A percentile compares a stretch with the other conserved stretches of the same genome.
These are phyloP conservation scores for Epichloe coenophiala DNA, from an alignment of 2,329 filamentous ascomycete genomes.

Conservation along the genomic window DNA sequence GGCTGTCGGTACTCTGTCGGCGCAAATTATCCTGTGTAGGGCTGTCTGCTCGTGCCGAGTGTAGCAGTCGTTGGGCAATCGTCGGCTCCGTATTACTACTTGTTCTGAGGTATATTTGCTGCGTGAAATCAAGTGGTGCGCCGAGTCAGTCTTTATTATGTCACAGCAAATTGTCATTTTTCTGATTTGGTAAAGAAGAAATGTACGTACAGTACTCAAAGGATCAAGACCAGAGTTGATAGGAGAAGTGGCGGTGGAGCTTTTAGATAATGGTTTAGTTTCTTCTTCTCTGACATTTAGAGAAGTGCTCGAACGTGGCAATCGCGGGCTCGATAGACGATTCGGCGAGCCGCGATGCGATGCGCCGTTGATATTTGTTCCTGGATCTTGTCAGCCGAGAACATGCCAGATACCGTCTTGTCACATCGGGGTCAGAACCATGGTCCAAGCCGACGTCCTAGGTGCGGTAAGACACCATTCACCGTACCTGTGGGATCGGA, in stretches of 20 bases:
- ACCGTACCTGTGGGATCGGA: constrained; percentile 19
- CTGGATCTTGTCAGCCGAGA: constrained; percentile 2
- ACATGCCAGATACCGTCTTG: neutral
- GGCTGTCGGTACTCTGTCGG: constrained; percentile 28
- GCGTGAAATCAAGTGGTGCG: neutral
- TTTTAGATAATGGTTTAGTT: constrained; percentile 14
- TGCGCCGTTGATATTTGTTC: constrained; percentile 3
- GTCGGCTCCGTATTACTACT: constrained; percentile 26
- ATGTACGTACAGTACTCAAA: constrained; percentile 21
- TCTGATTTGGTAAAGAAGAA: neutral
- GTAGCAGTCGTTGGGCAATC: constrained; percentile 41
- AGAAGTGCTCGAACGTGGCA: constrained; percentile 49
- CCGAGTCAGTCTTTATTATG: neutral
- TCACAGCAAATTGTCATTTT: neutral
- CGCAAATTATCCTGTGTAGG: constrained; percentile 28
- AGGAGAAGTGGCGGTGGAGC: constrained; percentile 13
- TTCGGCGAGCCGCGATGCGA: constrained; percentile 6
- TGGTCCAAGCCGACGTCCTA: neutral
- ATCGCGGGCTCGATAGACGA: constrained; percentile 11
- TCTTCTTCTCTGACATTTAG: constrained; percentile 21
- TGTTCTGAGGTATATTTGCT: constrained; percentile 28
- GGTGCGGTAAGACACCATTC: neutral
- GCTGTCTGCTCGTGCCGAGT: constrained; percentile 37
- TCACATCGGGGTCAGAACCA: neutral
- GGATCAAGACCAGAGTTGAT: constrained; percentile 21